Evolutionary conservation across 2,329 filamentous ascomycete species (phyloP), one percentile per base, ranked within the genome.

Genomic region (Sclerotinia trifoliorum): DNA sequence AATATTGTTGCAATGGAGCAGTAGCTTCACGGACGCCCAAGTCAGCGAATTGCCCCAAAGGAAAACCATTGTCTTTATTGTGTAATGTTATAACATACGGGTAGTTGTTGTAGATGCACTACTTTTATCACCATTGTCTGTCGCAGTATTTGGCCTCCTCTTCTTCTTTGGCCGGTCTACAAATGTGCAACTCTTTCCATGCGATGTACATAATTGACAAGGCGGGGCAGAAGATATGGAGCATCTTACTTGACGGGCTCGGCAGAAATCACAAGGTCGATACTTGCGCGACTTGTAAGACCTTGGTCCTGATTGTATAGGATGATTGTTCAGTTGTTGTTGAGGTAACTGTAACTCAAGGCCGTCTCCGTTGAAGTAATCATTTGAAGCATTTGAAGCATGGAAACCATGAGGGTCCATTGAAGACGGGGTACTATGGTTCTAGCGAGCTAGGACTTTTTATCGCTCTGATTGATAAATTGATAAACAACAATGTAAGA

Each of bases 131-230:
- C 71, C 70, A 71, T 74, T 76, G 65, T 63, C 70, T 32, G 61
- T 48, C 15, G 68, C 57, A 46, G 68, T 64, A 69, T 75, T 75
- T 15, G 74, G 74, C 51, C 75, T 74, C 58, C 74, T 70, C 71
- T 77, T 77, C 73, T 76, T 77, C 71, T 76, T 76, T 68, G 76
- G 75, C 68, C 74, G 73, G 68, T 83, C 80, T 26, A 82, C 75
- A 71, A 83, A 83, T 3, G 81, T 82, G 72, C 81, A 83, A 42
- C 80, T 77, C 48, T 78, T 79, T 69, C 77, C 77, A 69, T 81
- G 80, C 11, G 79, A 75, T n/a, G 78, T 74, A 67, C 81, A 82
- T 11, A 81, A 73, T 65, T 80, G 78, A 69, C 81, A 82, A 7
- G 81, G 81, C 21, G 80, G 81, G 19, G 75, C 70, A 11, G 70